Evolutionary conservation across 345 rosid genomes (phyloP), one percentile per base, ranked within the genome.

Genomic region (Ceriops decandra): DNA sequence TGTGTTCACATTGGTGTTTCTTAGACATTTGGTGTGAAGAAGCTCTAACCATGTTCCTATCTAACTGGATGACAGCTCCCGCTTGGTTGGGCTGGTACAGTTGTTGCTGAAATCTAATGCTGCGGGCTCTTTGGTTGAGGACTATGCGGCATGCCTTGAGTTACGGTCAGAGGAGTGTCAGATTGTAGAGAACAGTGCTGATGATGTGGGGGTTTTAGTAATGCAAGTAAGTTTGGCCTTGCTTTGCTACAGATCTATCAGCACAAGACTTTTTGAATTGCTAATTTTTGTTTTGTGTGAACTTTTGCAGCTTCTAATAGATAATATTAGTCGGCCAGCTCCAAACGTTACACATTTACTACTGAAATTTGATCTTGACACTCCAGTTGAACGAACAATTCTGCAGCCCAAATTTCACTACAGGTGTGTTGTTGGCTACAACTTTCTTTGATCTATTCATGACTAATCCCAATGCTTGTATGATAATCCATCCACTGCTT

Each of bases 141-240:
- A 93, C 72, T 91, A 93, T 81, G 96, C 97, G 38, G 84, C 93
- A 68, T 93, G 98, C 80, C 98, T 93, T 67, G 96, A 89, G 84
- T 65, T 73, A 61, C 88, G 91, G 70, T 80, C 85, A 24, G 91
- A 91, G 77, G 98, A 91, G 78, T 83, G 79, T 62, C 95, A 86
- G 77, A 77, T 78, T 60, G 71, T 77, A 71, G 97, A 90, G 77
- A 89, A 84, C 70, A 82, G 87, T 68, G 72, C 74, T 62, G 88
- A 88, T 80, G 97, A 93, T 75, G 83, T 87, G 2, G 98, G 97
- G 77, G 83, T 91, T 72, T 86, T 91, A 62, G 89, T 93, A 76
- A 79, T 91, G 96, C 96, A 92, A 92, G 98, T 87, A 76, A 74
- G 77, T 76, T 42, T 74, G 27, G 36, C 30, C 35, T 47, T 71